phyloP scores from a whole-genome alignment of 768 basidiomycete genomes.

The Lactarius sanguifluus region DNA sequence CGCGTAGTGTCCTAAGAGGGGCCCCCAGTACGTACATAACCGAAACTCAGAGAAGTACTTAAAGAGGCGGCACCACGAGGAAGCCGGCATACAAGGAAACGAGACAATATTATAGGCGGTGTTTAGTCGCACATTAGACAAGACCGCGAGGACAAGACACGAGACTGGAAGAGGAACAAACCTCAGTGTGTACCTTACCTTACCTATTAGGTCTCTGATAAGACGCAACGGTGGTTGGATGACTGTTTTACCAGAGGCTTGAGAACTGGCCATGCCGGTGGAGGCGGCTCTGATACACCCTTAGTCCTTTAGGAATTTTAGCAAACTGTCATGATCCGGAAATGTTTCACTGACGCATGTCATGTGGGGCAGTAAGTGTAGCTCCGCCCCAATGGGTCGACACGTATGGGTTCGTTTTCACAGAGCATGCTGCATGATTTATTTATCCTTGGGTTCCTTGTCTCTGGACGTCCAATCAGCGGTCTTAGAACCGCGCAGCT shows the following conservation, averaged over 20 bases:
- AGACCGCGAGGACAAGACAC: too few species aligned
- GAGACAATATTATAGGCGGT: too few species aligned
- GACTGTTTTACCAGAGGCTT: neutral
- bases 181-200: too few species aligned
- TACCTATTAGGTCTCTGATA: neutral
- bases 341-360: neutral
- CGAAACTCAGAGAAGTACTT: too few species aligned
- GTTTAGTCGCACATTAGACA: too few species aligned
- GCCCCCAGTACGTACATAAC: too few species aligned
- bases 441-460: neutral
- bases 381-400: neutral
- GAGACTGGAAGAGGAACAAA: too few species aligned
- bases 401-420: neutral
- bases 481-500: neutral
- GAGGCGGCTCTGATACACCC: neutral
- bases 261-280: neutral
- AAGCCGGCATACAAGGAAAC: too few species aligned
- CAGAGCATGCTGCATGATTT: neutral
- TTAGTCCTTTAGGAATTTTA: neutral
- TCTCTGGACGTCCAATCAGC: neutral
- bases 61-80: too few species aligned
- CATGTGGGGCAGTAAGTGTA: neutral
- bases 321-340: neutral
- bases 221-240: neutral
- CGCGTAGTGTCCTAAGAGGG: too few species aligned